A percentile compares a stretch with the other conserved stretches of the same genome.
phyloP scores from a whole-genome alignment of 257 asterid species.

The Verbena officinalis region DNA sequence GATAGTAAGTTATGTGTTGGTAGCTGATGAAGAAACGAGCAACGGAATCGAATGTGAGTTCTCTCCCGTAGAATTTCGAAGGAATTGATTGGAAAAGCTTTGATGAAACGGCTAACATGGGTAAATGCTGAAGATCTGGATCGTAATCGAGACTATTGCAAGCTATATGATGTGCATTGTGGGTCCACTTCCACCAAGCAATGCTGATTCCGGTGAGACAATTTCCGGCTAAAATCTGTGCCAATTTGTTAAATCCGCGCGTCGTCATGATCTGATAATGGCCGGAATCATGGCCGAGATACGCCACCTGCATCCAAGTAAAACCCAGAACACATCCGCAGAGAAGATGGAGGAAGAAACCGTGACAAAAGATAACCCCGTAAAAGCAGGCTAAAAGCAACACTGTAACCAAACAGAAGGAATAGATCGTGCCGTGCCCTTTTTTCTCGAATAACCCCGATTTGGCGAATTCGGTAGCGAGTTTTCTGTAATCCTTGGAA shows the following conservation, averaged over 20 bases:
- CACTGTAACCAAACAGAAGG: constrained; percentile 25
- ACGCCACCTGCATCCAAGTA: constrained; percentile 63
- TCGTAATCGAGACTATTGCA: constrained; percentile 91
- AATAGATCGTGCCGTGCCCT: constrained; percentile 48
- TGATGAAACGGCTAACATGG: constrained; percentile 72
- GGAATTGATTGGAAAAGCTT: constrained; percentile 50
- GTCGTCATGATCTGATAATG: constrained; percentile 74
- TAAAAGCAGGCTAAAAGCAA: constrained; percentile 35
- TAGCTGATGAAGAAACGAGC: constrained; percentile 67
- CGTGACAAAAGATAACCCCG: constrained; percentile 37
- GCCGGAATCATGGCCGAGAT: constrained; percentile 92
- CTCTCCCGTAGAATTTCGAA: constrained; percentile 63
- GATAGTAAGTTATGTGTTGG: constrained; percentile 77
- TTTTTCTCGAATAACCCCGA: constrained; percentile 53
- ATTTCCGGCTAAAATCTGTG: constrained; percentile 74
- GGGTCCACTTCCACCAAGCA: constrained; percentile 99
- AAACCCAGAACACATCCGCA: constrained; percentile 45
- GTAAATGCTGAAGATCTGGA: constrained; percentile 92
- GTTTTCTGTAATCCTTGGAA: constrained; percentile 46
- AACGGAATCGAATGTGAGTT: constrained; percentile 59
- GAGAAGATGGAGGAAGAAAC: constrained; percentile 36
- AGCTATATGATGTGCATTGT: constrained; percentile 80
- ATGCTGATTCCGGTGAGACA: constrained; percentile 92
- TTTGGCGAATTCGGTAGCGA: constrained; percentile 32
- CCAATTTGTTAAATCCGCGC: constrained; percentile 49